Base-by-base conservation (phyloP, 179 eudicot species). In the Monotropa hypopitys region DNA sequence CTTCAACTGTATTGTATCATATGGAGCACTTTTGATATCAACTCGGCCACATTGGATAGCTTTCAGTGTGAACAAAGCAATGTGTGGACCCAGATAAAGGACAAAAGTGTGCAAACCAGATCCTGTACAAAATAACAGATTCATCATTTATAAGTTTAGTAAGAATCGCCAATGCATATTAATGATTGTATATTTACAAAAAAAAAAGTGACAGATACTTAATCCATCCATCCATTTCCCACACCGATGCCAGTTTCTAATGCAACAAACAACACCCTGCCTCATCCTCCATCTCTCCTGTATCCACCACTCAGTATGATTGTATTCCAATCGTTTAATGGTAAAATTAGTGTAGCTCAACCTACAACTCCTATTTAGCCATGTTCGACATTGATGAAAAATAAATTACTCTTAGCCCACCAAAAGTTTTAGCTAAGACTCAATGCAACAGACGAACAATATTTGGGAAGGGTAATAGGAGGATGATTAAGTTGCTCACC, bases 81-180 rank as follows among this genome's bases (percentile, higher is more conserved):
- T 89, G 77, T 95, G 99, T 69, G 99, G 99, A 77, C 99, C 99
- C 77, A 95, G 81, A 86, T 95, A 95, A 32, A 95, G 87, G 68
- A 95, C 98, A 88, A 95, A 95, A 35, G 99, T 95, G 82, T 95
- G 99, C 86, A 95, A 85, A 38, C 99, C 99, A 77, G 99, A 95
- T 74, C 99, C 99, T 95, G 88, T 12, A 77, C 11, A 63, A 79
- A 62, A 61, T 26, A 61, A 30, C 15, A 47, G 26, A 42, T 32
- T 76, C 71, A 65, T 63, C 70, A 75, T 45, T 20, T 3, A 16
- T n/a, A 47, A 18, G 46, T 76, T 47, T 46, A 40, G 46, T 38
- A 80, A 53, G n/a, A 42, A 59, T 15, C 56, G 72, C 47, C 57
- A 67, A 32, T 13, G 33, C 50, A 67, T 32, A 68, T 32, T 30